These are phyloP conservation scores for Debaryomyces hansenii DNA, from an alignment of 805 yeast genomes.

Conservation along the genomic window DNA sequence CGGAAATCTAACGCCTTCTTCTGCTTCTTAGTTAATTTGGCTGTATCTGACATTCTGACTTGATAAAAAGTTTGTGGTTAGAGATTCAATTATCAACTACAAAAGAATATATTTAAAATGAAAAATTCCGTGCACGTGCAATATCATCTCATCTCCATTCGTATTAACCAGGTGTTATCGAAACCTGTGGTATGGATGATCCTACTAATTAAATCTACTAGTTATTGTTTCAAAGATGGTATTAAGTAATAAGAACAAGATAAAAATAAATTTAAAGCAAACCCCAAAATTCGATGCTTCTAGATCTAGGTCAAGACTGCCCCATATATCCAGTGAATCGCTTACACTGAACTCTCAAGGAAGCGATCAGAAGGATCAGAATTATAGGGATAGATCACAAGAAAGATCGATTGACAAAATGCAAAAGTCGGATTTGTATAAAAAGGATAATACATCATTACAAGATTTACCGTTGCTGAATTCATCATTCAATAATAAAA, in stretches of 20 bases:
- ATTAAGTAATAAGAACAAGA: neutral
- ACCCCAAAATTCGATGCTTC: neutral
- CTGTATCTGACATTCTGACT: constrained; percentile 4
- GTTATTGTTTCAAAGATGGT: neutral
- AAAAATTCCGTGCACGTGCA: constrained; percentile 5
- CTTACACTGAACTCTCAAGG: neutral
- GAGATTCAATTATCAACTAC: neutral
- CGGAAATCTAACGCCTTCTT: constrained; percentile 62
- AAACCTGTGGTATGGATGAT: too few relatives aligned
- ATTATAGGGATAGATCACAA: constrained; percentile 17
- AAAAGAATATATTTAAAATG: neutral
- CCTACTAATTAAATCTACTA: neutral
- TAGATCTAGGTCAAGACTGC: constrained; percentile 21
- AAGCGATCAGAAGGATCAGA: neutral
- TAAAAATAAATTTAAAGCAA: constrained; percentile 4
- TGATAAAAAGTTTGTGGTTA: neutral
- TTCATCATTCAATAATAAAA: constrained; percentile 15
- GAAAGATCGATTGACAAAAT: constrained; percentile 15
- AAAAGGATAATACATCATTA: constrained; percentile 11
- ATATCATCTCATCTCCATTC: constrained; percentile 2
- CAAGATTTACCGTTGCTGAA: constrained; percentile 17
- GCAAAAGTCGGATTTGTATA: constrained; percentile 15
- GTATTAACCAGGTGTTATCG: neutral
- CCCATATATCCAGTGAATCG: constrained; percentile 3
- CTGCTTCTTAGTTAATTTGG: constrained; percentile 64